Evolutionary conservation across 768 basidiomycete species (phyloP).

Genomic region (Pisolithus marmoratus): DNA sequence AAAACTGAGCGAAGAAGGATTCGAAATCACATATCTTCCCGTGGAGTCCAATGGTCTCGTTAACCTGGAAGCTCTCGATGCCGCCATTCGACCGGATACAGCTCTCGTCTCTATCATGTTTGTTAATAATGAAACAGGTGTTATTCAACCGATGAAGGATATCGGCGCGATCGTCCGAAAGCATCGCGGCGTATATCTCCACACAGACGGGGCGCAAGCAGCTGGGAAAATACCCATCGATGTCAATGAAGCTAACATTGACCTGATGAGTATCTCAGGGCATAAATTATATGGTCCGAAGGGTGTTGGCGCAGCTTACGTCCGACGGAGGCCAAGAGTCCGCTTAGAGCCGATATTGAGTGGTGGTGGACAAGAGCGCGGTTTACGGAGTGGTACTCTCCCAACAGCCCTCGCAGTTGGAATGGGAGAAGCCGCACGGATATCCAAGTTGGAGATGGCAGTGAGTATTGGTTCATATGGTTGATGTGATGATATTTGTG

Average conservation of each 20-base stretch:
- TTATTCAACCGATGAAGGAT: constrained; percentile 94
- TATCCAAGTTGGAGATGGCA: constrained; percentile 88
- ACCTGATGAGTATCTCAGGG: constrained; percentile 92
- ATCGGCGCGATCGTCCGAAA: constrained; percentile 84
- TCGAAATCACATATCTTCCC: constrained; percentile 96
- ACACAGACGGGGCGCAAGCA: constrained; percentile 97
- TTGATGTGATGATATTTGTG: constrained; percentile 44
- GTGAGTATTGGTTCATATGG: constrained; percentile 48
- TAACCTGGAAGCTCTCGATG: constrained; percentile 71
- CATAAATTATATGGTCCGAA: constrained; percentile 99
- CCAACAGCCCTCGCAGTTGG: constrained; percentile 86
- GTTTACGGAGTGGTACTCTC: constrained; percentile 90
- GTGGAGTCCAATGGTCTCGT: constrained; percentile 84
- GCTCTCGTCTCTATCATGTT: constrained; percentile 97
- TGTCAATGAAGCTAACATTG: constrained; percentile 93
- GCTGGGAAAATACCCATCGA: constrained; percentile 87
- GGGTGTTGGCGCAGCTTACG: constrained; percentile 92
- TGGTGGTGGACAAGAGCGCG: constrained; percentile 97
- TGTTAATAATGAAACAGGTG: constrained; percentile 99
- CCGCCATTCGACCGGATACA: constrained; percentile 87
- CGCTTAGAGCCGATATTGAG: constrained; percentile 91
- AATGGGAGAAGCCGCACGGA: constrained; percentile 88
- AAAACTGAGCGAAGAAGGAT: constrained; percentile 92
- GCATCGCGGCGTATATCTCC: constrained; percentile 88
- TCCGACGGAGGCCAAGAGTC: constrained; percentile 86